These are phyloP conservation scores for Hippophae rhamnoides DNA, from an alignment of 306 rosid species.

Conservation along the genomic window DNA sequence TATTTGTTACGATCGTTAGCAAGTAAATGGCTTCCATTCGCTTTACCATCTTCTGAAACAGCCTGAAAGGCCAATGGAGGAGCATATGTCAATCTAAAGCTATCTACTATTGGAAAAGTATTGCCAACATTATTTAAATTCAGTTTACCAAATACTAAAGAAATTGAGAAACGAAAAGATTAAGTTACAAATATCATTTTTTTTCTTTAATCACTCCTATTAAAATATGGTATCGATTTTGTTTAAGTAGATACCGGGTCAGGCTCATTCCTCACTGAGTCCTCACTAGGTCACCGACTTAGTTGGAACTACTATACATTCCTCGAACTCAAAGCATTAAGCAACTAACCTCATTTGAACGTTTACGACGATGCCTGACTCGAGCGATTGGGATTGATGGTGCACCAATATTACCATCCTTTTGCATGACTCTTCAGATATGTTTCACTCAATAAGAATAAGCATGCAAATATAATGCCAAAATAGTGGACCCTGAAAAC, in stretches of 20 bases:
- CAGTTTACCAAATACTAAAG: background rate
- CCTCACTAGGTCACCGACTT: no score
- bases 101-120: background rate
- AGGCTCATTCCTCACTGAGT: no score
- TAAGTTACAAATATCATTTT: no score
- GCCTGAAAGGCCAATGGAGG: slow-evolving; percentile 37
- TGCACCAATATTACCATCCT: slow-evolving; percentile 28
- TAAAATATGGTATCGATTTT: no score
- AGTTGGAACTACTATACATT: background rate
- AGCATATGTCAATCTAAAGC: background rate
- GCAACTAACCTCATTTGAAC: slow-evolving; percentile 61
- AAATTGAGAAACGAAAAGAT: background rate
- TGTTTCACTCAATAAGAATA: slow-evolving; percentile 24
- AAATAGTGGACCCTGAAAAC: slow-evolving; percentile 37
- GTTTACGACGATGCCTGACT: slow-evolving; percentile 64
- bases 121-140: no score
- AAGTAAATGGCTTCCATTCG: slow-evolving; percentile 62
- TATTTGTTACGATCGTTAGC: slow-evolving; percentile 79
- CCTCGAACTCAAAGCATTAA: background rate
- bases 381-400: slow-evolving; percentile 33
- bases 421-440: slow-evolving; percentile 45
- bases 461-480: slow-evolving; percentile 19
- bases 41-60: slow-evolving; percentile 48
- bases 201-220: no score
- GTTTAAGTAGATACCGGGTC: no score